Conservation (phyloP, 208 protist genomes). For the Trypanosoma cruzi region DNA sequence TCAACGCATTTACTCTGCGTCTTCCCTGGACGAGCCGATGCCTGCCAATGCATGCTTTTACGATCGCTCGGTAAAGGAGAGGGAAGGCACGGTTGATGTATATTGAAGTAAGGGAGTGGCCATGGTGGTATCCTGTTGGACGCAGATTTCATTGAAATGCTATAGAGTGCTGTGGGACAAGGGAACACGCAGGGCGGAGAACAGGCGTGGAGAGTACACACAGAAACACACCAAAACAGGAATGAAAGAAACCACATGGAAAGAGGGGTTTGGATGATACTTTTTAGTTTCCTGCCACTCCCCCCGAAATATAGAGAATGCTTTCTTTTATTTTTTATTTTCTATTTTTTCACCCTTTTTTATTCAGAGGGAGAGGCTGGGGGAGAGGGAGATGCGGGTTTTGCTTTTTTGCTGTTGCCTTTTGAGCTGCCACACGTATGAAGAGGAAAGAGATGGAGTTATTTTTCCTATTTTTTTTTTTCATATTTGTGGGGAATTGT, state of each 20-base stretch:
- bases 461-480: too few species aligned
- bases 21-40: constrained; percentile 33
- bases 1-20: constrained; percentile 31
- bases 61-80: constrained; percentile 70
- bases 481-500: background rate
- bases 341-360: constrained; percentile 17
- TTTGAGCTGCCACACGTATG: too few species aligned
- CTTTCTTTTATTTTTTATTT: constrained; percentile 13
- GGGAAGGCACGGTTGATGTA: background rate
- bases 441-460: background rate
- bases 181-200: background rate
- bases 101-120: background rate
- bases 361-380: background rate
- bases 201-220: background rate
- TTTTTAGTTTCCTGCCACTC: background rate
- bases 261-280: background rate
- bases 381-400: too few species aligned
- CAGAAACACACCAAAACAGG: background rate
- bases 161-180: background rate
- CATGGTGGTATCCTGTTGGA: background rate
- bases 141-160: background rate
- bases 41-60: constrained; percentile 77
- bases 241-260: background rate
- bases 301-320: constrained; percentile 11
- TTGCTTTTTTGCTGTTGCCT: too few species aligned